These are phyloP conservation scores for Xylariaceae sp. DNA, from an alignment of 2,329 filamentous ascomycete genomes.

Conservation along the genomic window DNA sequence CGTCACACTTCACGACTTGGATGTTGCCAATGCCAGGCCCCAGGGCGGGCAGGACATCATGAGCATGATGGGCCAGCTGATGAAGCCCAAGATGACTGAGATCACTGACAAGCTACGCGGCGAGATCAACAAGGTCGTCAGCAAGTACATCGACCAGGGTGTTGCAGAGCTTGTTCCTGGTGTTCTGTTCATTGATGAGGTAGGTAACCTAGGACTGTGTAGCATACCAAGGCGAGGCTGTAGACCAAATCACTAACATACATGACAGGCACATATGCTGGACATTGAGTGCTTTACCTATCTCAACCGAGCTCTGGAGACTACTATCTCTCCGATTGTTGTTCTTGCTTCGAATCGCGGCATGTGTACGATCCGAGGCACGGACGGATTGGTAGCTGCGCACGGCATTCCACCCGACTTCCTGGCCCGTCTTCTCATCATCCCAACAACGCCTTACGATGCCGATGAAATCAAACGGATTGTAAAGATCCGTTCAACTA, in stretches of 20 bases:
- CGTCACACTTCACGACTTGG: conserved; percentile 93
- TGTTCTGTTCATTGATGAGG: conserved; percentile 97
- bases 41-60: conserved; percentile 99
- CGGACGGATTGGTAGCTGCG: conserved; percentile 75
- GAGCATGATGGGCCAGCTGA: conserved; percentile 99
- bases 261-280: conserved; percentile 88
- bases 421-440: conserved; percentile 87
- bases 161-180: conserved; percentile 97
- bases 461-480: conserved; percentile 90
- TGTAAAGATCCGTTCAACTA: conserved; percentile 77
- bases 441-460: conserved; percentile 88
- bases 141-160: conserved; percentile 97
- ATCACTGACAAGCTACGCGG: conserved; percentile 94
- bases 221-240: neutral
- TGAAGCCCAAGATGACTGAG: conserved; percentile 99
- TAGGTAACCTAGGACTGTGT: conserved; percentile 40
- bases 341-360: conserved; percentile 97
- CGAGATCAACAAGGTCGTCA: conserved; percentile 99
- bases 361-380: conserved; percentile 88
- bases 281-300: conserved; percentile 99
- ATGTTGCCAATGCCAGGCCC: conserved; percentile 90
- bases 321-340: conserved; percentile 90
- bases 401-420: conserved; percentile 95
- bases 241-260: conserved; percentile 12
- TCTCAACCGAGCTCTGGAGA: conserved; percentile 96